phyloP scores from a whole-genome alignment of 2,329 filamentous ascomycete genomes.

The Colletotrichum eleusines region DNA sequence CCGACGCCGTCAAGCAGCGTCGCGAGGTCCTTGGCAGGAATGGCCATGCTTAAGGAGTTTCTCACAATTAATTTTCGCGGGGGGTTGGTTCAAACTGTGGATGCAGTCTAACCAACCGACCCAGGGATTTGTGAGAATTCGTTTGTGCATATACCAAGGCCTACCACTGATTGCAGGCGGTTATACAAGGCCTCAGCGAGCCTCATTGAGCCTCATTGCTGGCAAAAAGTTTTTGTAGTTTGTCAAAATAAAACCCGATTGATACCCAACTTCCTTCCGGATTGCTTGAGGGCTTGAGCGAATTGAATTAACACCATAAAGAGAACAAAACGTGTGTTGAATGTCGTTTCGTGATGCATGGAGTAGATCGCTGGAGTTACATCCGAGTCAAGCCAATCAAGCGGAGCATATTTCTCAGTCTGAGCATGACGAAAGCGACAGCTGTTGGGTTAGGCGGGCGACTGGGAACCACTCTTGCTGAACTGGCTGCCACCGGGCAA shows the following conservation, averaged over 20 bases:
- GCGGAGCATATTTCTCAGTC: conserved; percentile 36
- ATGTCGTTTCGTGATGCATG: conserved; percentile 25
- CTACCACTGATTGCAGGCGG: conserved; percentile 3
- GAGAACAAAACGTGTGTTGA: conserved; percentile 20
- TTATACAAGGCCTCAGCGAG: conserved; percentile 3
- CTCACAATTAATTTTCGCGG: neutral
- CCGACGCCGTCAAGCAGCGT: conserved; percentile 82
- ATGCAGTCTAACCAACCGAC: neutral
- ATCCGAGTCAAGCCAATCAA: conserved; percentile 31
- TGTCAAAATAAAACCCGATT: neutral
- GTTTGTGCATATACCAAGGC: conserved; percentile 27
- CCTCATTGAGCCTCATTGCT: neutral
- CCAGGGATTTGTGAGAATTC: neutral
- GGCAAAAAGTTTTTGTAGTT: conserved; percentile 17
- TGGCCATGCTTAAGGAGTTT: conserved; percentile 19
- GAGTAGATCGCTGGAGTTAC: conserved; percentile 1
- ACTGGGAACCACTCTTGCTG: conserved; percentile 30
- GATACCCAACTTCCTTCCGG: conserved; percentile 1
- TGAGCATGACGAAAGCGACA: conserved; percentile 24
- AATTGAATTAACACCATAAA: neutral
- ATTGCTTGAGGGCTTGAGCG: neutral
- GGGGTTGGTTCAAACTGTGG: too few species aligned
- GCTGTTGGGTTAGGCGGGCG: conserved; percentile 13
- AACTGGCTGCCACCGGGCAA: conserved; percentile 24
- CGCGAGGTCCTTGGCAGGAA: conserved; percentile 58